phyloP scores from a whole-genome alignment of 2,329 filamentous ascomycete species.

The Seiridium unicorne region DNA sequence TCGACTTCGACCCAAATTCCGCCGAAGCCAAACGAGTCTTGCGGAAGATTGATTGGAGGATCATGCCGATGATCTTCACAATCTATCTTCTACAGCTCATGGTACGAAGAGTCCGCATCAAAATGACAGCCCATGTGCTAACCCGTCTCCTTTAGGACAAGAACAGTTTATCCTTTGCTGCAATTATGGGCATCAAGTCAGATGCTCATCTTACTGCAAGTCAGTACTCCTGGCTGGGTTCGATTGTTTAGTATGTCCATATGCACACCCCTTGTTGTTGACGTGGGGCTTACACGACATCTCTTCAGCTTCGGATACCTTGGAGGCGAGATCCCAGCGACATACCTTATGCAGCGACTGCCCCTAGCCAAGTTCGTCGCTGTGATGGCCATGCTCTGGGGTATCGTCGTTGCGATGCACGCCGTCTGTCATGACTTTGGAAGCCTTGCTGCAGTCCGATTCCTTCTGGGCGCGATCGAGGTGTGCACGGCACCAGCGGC shows the following conservation, averaged over 20 bases:
- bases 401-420: slow-evolving; percentile 66
- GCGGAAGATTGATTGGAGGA: slow-evolving; percentile 1
- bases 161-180: slow-evolving; percentile 1
- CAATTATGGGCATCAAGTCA: background rate
- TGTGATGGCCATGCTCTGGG: slow-evolving; percentile 64
- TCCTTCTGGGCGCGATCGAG: slow-evolving; percentile 68
- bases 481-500: slow-evolving; percentile 68
- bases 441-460: slow-evolving; percentile 63
- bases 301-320: slow-evolving; percentile 15
- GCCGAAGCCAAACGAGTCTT: background rate
- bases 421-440: slow-evolving; percentile 66
- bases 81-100: background rate
- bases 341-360: slow-evolving; percentile 23
- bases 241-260: slow-evolving; percentile 23
- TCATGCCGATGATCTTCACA: slow-evolving; percentile 5
- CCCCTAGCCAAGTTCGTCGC: slow-evolving; percentile 41
- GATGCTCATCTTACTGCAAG: background rate
- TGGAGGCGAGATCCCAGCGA: slow-evolving; percentile 24
- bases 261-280: background rate
- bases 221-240: slow-evolving; percentile 49
- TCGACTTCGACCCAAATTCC: slow-evolving; percentile 2
- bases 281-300: too few species aligned
- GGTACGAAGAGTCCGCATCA: background rate
- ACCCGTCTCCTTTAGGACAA: background rate
- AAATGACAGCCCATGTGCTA: background rate